Evolutionary conservation across 78 protist genomes (phyloP).

Genomic region (Protostelium mycophagum): DNA sequence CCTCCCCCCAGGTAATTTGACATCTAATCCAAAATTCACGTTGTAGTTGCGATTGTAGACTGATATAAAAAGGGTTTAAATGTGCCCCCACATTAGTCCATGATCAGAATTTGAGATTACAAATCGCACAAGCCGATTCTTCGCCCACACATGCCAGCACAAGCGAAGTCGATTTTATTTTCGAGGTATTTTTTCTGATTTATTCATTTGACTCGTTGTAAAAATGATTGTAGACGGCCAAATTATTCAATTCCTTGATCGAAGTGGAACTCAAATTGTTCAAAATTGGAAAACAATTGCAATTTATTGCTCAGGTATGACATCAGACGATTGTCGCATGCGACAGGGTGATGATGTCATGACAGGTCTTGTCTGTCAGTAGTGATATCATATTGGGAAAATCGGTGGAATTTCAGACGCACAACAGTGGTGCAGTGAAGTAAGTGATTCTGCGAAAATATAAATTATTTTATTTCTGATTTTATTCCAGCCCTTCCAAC

Average conservation of each 20-base stretch:
- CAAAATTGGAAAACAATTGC: neutral
- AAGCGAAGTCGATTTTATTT: neutral
- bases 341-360: neutral
- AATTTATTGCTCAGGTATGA: neutral
- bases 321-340: neutral
- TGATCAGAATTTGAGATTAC: neutral
- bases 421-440: neutral
- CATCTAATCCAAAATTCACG: no score
- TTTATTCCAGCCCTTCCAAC: neutral
- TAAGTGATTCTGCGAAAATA: no score
- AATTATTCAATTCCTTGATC: neutral
- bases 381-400: neutral
- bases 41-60: no score
- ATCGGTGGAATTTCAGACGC: neutral
- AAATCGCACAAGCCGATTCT: neutral
- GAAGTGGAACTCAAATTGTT: conserved; percentile 1
- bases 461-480: no score
- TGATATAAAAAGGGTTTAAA: neutral
- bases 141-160: neutral
- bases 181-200: no score
- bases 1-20: neutral
- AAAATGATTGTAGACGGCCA: neutral
- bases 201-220: no score
- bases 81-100: neutral
- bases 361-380: neutral